phyloP scores from a whole-genome alignment of 2,329 filamentous ascomycete species.

The Penicillium palitans region DNA sequence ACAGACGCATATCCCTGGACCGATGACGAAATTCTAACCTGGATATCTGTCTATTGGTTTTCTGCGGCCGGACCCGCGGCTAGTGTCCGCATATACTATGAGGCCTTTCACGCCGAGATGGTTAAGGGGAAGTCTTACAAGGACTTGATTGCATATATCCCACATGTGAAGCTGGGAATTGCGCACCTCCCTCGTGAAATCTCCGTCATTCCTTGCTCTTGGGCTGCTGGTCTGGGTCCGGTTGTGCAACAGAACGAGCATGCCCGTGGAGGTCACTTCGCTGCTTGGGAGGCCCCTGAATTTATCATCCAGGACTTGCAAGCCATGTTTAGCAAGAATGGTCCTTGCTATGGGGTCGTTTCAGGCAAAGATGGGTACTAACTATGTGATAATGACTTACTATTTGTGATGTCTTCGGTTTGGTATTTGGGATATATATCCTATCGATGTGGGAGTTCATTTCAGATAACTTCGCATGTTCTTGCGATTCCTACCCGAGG shows the following conservation, averaged over 20 bases:
- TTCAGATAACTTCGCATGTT: no score
- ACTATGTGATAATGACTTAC: neutral
- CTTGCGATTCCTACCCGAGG: neutral
- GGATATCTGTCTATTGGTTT: conserved; percentile 74
- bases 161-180: conserved; percentile 20
- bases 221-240: conserved; percentile 21
- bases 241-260: conserved; percentile 22
- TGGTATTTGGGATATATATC: neutral
- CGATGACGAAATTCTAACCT: conserved; percentile 73
- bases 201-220: conserved; percentile 19
- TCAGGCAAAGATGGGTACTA: conserved; percentile 14
- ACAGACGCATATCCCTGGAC: conserved; percentile 71
- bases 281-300: conserved; percentile 24
- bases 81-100: conserved; percentile 71
- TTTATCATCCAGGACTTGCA: conserved; percentile 18
- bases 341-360: conserved; percentile 19
- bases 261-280: conserved; percentile 24
- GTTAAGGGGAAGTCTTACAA: conserved; percentile 12
- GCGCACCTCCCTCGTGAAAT: conserved; percentile 25
- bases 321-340: conserved; percentile 18
- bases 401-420: neutral
- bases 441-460: no score
- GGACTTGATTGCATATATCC: conserved; percentile 15
- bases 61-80: conserved; percentile 68
- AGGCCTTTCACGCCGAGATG: conserved; percentile 40